These are phyloP conservation scores for Dendrocalamus sinicus DNA, from an alignment of 176 grass and related monocot genomes.

Conservation along the genomic window DNA sequence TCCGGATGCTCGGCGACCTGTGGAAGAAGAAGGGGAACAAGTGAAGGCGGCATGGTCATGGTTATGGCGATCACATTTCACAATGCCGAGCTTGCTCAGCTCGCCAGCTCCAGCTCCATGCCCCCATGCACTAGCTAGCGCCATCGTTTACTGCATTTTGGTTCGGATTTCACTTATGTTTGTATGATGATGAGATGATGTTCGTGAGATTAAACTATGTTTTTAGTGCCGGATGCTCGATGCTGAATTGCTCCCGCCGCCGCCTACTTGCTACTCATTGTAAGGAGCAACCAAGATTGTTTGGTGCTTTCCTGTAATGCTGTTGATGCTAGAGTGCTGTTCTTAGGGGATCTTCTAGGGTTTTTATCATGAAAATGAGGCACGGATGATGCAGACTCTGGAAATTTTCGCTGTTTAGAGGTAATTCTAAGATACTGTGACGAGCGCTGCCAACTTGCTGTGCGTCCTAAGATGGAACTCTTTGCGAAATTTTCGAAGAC, in stretches of 20 bases:
- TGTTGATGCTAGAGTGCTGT: neutral
- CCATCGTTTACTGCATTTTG: slow-evolving; percentile 50
- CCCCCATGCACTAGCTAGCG: slow-evolving; percentile 29
- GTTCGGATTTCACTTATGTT: slow-evolving; percentile 42
- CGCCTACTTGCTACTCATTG: slow-evolving; percentile 9
- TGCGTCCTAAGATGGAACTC: too few relatives aligned
- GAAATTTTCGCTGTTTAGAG: neutral
- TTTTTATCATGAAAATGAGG: slow-evolving; percentile 1
- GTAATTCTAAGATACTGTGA: neutral
- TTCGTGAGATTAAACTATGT: slow-evolving; percentile 24
- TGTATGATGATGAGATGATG: slow-evolving; percentile 49
- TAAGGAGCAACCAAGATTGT: slow-evolving; percentile 47
- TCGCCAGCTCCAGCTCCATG: slow-evolving; percentile 11
- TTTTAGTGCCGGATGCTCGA: slow-evolving; percentile 21
- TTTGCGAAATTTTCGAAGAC: neutral
- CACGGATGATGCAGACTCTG: neutral
- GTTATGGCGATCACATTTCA: neutral
- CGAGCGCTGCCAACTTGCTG: neutral
- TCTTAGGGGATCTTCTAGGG: neutral
- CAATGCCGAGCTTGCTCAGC: slow-evolving; percentile 40
- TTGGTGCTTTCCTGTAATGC: slow-evolving; percentile 31
- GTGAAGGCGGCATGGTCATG: slow-evolving; percentile 13
- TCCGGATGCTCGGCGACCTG: slow-evolving; percentile 89
- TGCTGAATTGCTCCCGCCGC: neutral
- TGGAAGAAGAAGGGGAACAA: slow-evolving; percentile 92